phyloP scores from a whole-genome alignment of 768 basidiomycete genomes.

The Suillus weaverae region DNA sequence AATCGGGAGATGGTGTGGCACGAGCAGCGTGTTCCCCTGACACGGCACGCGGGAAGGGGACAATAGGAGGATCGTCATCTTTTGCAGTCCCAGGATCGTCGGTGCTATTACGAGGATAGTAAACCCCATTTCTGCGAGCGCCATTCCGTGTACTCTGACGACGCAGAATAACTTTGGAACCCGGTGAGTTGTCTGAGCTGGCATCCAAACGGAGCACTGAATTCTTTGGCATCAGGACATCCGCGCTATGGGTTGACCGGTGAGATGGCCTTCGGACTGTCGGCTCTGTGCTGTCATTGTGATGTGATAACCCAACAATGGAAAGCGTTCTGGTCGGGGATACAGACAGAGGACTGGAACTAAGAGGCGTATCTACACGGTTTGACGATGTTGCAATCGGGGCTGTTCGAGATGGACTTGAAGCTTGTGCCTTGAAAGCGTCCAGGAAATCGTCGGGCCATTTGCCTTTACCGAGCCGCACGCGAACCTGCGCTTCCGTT shows the following conservation, averaged over 20 bases:
- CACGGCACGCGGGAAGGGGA: constrained; percentile 67
- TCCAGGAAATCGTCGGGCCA: constrained; percentile 83
- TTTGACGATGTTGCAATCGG: constrained; percentile 19
- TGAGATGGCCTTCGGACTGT: constrained; percentile 59
- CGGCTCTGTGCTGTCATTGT: constrained; percentile 48
- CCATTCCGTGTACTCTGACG: constrained; percentile 56
- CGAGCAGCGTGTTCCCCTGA: constrained; percentile 48
- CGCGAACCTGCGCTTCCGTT: constrained; percentile 32
- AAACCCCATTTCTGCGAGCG: constrained; percentile 48
- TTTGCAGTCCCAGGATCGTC: constrained; percentile 35
- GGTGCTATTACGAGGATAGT: constrained; percentile 40
- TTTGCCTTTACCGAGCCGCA: constrained; percentile 74
- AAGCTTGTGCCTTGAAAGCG: constrained; percentile 41
- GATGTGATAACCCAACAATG: constrained; percentile 44
- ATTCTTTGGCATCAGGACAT: constrained; percentile 55
- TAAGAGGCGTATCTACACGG: constrained; percentile 17
- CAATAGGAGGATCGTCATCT: constrained; percentile 39
- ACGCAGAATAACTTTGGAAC: constrained; percentile 50
- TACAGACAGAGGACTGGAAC: constrained; percentile 40
- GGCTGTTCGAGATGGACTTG: constrained; percentile 33
- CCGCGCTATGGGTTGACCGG: constrained; percentile 64
- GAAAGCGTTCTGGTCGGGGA: constrained; percentile 58
- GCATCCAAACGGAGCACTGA: constrained; percentile 48
- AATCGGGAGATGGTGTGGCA: constrained; percentile 39
- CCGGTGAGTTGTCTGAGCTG: constrained; percentile 54